Percentiles rank a stretch among this genome's conserved stretches.
These are phyloP conservation scores for Aspergillus leporis DNA, from an alignment of 495 filamentous ascomycete genomes.

Conservation along the genomic window DNA sequence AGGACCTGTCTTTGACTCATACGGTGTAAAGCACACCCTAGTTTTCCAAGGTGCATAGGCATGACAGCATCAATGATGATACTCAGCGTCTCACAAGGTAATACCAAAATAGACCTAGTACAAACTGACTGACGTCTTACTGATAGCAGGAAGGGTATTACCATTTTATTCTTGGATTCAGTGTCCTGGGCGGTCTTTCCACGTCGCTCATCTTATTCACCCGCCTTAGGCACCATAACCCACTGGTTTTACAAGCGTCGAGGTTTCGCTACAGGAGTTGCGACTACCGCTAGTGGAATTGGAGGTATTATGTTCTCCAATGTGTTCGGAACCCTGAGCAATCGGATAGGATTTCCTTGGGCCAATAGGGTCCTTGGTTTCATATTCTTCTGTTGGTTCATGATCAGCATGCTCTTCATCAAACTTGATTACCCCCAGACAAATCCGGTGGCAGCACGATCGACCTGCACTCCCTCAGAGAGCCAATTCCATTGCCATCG, in stretches of 20 bases:
- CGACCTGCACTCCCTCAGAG: constrained; percentile 49
- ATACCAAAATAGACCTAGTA: neutral
- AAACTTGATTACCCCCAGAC: constrained; percentile 55
- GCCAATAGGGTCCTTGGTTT: constrained; percentile 33
- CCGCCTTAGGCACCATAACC: constrained; percentile 52
- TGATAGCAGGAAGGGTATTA: constrained; percentile 24
- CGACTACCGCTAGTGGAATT: constrained; percentile 17
- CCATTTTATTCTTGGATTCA: constrained; percentile 32
- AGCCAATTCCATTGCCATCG: constrained; percentile 36
- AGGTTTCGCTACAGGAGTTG: constrained; percentile 49
- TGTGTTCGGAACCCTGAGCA: constrained; percentile 25
- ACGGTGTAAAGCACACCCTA: constrained; percentile 21
- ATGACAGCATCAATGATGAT: constrained; percentile 31
- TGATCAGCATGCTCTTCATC: constrained; percentile 58
- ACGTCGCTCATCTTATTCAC: constrained; percentile 56
- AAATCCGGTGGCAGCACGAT: constrained; percentile 7
- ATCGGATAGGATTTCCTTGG: constrained; percentile 35
- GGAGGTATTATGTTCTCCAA: constrained; percentile 53
- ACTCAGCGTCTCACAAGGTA: constrained; percentile 22
- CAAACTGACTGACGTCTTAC: neutral
- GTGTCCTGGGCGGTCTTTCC: constrained; percentile 25
- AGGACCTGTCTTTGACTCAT: constrained; percentile 26
- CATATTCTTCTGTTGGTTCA: constrained; percentile 40
- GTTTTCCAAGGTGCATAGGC: constrained; percentile 23
- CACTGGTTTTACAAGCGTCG: constrained; percentile 67